Evolutionary conservation across 345 rosid species (phyloP).

Genomic region (Eucalyptus cladocalyx): DNA sequence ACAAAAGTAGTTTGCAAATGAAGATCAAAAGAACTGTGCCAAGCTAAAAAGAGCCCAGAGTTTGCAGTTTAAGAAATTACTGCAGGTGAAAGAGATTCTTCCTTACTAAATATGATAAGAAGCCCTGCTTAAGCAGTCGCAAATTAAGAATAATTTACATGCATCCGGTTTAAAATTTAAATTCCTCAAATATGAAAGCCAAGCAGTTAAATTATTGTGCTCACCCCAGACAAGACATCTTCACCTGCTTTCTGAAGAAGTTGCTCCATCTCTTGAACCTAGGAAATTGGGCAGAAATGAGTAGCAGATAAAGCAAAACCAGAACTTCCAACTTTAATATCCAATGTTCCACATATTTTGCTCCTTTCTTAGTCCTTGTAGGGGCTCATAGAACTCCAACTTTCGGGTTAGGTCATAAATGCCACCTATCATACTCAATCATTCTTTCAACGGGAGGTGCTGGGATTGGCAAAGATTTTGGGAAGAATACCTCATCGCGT

Average conservation of each 20-base stretch:
- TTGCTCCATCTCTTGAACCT: conserved; percentile 85
- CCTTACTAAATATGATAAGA: neutral
- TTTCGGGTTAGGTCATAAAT: neutral
- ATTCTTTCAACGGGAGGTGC: neutral
- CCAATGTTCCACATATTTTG: neutral
- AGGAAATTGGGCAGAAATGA: neutral
- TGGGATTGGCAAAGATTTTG: neutral
- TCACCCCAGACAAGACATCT: conserved; percentile 74
- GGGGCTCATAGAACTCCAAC: neutral
- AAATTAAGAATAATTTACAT: neutral
- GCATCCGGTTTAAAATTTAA: neutral
- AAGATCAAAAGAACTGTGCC: neutral
- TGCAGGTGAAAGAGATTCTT: neutral
- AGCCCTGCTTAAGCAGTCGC: neutral
- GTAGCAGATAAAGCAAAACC: neutral
- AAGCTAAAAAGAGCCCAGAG: neutral
- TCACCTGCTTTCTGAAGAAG: conserved; percentile 62
- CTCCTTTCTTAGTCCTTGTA: neutral
- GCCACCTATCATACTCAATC: neutral
- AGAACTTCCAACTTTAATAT: neutral
- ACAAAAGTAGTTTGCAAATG: neutral
- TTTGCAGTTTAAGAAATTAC: neutral
- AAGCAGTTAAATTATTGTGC: neutral
- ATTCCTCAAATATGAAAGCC: neutral
- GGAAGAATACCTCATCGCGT: conserved; percentile 60